Evolutionary conservation across 768 basidiomycete genomes (phyloP).

Genomic region (Dentipellis sp.): DNA sequence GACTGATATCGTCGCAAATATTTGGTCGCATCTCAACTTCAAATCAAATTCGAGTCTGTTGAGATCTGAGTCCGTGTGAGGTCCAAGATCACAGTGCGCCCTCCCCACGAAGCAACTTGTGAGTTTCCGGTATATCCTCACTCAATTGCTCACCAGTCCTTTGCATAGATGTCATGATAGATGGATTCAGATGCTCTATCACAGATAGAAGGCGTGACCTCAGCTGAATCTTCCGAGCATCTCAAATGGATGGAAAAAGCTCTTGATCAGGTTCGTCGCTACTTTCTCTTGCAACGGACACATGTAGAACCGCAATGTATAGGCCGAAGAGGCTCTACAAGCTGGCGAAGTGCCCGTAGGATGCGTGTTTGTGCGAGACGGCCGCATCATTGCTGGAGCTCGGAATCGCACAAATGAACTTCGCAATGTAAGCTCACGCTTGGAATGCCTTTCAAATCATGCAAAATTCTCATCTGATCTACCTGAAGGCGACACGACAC

Average conservation of each 20-base stretch:
- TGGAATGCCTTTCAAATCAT: constrained; percentile 1
- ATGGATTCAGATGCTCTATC: not conserved
- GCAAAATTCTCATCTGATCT: not conserved
- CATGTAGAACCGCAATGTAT: not conserved
- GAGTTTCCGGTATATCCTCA: no score
- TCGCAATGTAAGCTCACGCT: constrained; percentile 54
- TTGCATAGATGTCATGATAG: not conserved
- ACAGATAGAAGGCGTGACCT: no score
- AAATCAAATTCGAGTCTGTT: no score
- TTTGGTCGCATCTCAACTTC: no score
- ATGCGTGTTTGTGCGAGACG: constrained; percentile 84
- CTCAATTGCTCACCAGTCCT: no score
- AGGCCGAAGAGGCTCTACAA: constrained; percentile 82
- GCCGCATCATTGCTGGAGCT: constrained; percentile 71
- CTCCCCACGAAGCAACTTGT: no score
- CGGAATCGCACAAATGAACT: constrained; percentile 94
- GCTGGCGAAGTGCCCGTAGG: constrained; percentile 93
- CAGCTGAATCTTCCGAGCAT: constrained; percentile 20
- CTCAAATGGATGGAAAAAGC: constrained; percentile 77
- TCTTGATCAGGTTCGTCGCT: constrained; percentile 58
- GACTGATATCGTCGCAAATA: no score
- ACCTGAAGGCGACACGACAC: constrained; percentile 80
- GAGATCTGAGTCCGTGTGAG: no score
- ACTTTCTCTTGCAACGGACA: not conserved
- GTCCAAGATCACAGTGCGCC: no score